Percentiles rank a stretch among this genome's conserved stretches.
These are phyloP conservation scores for Malus hybrid DNA, from an alignment of 331 rosid species.

Conservation along the genomic window DNA sequence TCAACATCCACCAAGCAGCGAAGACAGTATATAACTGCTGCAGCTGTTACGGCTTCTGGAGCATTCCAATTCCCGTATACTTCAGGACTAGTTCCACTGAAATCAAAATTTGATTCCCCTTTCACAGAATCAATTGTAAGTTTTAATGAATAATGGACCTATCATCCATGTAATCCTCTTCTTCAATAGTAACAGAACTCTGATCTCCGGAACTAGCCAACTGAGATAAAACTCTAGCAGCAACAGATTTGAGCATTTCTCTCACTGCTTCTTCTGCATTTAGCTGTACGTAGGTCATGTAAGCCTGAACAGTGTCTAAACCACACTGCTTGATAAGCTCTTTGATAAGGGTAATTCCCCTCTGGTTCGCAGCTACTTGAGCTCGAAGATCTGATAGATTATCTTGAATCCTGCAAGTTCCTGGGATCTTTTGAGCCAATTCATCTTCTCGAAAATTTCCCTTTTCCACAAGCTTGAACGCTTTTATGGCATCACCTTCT, in stretches of 20 bases:
- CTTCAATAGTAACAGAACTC: slow-evolving; percentile 46
- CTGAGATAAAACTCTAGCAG: slow-evolving; percentile 44
- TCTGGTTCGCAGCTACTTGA: slow-evolving; percentile 87
- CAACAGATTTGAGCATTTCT: slow-evolving; percentile 78
- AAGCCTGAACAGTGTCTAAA: slow-evolving; percentile 70
- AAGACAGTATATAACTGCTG: slow-evolving; percentile 83
- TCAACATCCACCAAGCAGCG: slow-evolving; percentile 88
- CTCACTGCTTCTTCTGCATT: slow-evolving; percentile 91
- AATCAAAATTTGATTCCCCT: slow-evolving; percentile 82
- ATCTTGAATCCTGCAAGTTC: slow-evolving; percentile 78
- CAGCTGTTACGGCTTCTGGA: slow-evolving; percentile 87
- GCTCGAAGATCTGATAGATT: slow-evolving; percentile 88
- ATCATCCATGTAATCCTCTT: slow-evolving; percentile 95
- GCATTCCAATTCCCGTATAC: slow-evolving; percentile 95
- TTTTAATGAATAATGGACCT: slow-evolving; percentile 81
- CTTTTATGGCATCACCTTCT: slow-evolving; percentile 88
- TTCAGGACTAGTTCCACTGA: slow-evolving; percentile 77
- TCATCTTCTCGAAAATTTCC: slow-evolving; percentile 73
- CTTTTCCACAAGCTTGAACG: slow-evolving; percentile 73
- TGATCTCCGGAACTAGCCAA: slow-evolving; percentile 19
- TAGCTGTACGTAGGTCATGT: slow-evolving; percentile 75
- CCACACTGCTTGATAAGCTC: slow-evolving; percentile 85
- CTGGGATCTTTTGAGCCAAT: slow-evolving; percentile 42
- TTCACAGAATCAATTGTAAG: slow-evolving; percentile 59
- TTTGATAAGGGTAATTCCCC: slow-evolving; percentile 72